Evolutionary conservation across 2,329 filamentous ascomycete species (phyloP).

Genomic region (Xylariaceae sp.): DNA sequence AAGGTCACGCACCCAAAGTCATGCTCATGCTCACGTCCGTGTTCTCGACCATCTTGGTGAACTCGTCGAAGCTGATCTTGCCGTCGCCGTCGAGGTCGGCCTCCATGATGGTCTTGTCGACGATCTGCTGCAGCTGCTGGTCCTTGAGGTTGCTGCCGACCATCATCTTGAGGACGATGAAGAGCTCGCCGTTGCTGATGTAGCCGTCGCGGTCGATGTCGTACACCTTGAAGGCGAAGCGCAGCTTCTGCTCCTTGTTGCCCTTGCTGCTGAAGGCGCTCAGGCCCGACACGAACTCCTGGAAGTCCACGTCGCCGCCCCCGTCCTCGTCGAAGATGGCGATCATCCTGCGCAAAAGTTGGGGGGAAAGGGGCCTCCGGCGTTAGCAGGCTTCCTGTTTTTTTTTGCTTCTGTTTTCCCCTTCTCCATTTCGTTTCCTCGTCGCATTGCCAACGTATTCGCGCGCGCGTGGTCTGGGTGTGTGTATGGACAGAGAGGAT

Average conservation of each 20-base stretch:
- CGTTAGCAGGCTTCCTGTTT: no score
- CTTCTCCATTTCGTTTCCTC: no score
- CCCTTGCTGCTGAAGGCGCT: conserved; percentile 96
- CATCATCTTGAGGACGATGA: conserved; percentile 99
- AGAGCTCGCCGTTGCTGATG: conserved; percentile 97
- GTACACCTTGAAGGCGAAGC: conserved; percentile 98
- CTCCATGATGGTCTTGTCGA: conserved; percentile 99
- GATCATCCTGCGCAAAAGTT: conserved; percentile 71
- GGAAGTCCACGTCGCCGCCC: conserved; percentile 95
- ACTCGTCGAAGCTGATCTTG: conserved; percentile 99
- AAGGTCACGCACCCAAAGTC: conserved; percentile 54
- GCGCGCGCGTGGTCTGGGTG: no score
- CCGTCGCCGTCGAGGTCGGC: conserved; percentile 92
- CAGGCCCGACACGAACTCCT: conserved; percentile 93
- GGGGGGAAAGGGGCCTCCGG: no score
- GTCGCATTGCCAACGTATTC: no score
- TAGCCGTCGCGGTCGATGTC: conserved; percentile 98
- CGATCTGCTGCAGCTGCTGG: conserved; percentile 97
- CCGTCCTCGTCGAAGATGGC: conserved; percentile 99
- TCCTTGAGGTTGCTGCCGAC: conserved; percentile 98
- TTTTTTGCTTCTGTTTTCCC: no score
- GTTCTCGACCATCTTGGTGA: conserved; percentile 97
- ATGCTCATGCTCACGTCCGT: conserved; percentile 73
- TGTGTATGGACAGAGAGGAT: no score
- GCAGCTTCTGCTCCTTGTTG: conserved; percentile 97